Base-by-base conservation (phyloP, 345 rosid genomes). In the Iberis pinnata region DNA sequence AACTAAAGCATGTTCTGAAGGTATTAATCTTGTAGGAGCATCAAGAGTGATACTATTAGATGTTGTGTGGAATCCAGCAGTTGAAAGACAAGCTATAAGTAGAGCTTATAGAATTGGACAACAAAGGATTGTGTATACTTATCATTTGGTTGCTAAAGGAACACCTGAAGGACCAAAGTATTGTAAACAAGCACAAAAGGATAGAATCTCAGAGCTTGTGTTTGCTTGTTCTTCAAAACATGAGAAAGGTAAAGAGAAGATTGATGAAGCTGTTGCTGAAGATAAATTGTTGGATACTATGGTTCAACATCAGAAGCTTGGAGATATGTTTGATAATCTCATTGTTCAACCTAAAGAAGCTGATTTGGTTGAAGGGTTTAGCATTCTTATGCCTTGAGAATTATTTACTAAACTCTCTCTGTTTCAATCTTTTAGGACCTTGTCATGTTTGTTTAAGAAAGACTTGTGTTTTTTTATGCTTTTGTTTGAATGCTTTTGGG, bases 81-180 rank as follows among this genome's bases (percentile, higher is more conserved):
- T 84, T 0, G 93, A 76, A 46, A 78, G 83, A 56, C 96, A 87
- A 70, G 96, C 96, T 6, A 77, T 84, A 61, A 76, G 89, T 57
- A 77, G 87, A 1, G 96, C 86, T 8, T 84, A 81, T 52, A 70
- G 93, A 49, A 78, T 84, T 4, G 94, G 96, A 0, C 93, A 84
- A 71, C 49, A 68, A 53, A 49, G 64, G 35, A 43, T 80, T 16
- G 96, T 87, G 0, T 58, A 87, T 58, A 62, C 78, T 0, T 87
- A 84, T 36, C 89, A 80, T 37, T 73, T 87, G 36, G 68, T 87
- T n/a, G 65, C 62, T 3, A 72, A 69, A 1, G 84, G 74, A n/a
- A 79, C 84, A 15, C 64, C 51, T 1, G 93, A 87, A 48, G 70
- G 64, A 38, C 63, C 74, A 5, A 87, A 81, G 47, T 76, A 71